Evolutionary conservation across 2,329 filamentous ascomycete species (phyloP).

Genomic region (Penicillium sp.): DNA sequence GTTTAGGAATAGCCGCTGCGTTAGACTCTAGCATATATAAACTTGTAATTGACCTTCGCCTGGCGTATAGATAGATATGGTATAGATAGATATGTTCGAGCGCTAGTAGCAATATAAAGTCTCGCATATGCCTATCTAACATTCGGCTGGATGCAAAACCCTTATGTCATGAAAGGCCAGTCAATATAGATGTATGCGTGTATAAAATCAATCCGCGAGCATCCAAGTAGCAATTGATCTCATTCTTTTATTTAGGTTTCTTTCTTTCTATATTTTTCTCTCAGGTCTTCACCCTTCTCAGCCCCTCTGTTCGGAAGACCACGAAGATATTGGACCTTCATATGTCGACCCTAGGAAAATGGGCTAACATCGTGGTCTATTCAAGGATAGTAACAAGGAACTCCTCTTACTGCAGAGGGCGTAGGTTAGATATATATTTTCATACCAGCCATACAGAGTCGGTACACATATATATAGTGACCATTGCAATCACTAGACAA

Average conservation of each 20-base stretch:
- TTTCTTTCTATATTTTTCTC: background rate
- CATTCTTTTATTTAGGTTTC: background rate
- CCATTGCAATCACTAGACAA: background rate
- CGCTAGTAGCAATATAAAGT: background rate
- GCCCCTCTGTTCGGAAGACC: background rate
- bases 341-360: too few relatives aligned
- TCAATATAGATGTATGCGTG: background rate
- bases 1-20: background rate
- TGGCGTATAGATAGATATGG: background rate
- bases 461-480: background rate
- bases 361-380: background rate
- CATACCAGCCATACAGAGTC: too few relatives aligned
- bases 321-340: background rate
- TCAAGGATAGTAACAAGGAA: background rate
- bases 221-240: background rate
- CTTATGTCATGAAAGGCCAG: background rate
- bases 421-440: background rate
- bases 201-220: too few relatives aligned
- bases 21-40: background rate
- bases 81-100: too few relatives aligned
- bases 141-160: background rate
- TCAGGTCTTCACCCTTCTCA: too few relatives aligned
- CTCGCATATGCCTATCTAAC: background rate
- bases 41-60: background rate
- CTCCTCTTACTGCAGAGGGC: background rate